Evolutionary conservation across 208 protist species (phyloP), one percentile per base, ranked within the genome.

Genomic region (Trypanosoma melophagium): DNA sequence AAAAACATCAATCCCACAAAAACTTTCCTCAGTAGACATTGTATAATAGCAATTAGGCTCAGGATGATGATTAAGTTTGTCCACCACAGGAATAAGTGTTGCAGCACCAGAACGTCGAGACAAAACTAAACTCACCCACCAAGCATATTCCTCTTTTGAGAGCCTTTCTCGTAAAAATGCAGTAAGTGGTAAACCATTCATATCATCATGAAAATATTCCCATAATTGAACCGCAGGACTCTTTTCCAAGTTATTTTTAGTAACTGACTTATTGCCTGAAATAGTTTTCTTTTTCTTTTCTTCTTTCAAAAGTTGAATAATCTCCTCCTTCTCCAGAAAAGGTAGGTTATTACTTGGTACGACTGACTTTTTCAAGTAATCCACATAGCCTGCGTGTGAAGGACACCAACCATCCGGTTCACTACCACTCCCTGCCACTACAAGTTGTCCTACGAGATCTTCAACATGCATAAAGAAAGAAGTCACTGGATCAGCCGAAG

Each of bases 21-120:
- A 74, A 38, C 65, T 79, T 22, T 71, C 70, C 53, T 76, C 77
- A 9, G 77, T 84, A 17, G 71, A 77, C 86, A 95, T 92, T 9
- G 86, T 91, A 74, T 89, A 92, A 75, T 87, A 84, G 69, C 80
- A 86, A 71, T 95, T 95, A 9, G 89, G 89, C 50, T 83, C 60
- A 16, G 82, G 78, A 56, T 74, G 69, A 74, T 95, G 89, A 74
- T 95, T 92, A 41, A 95, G 86, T 63, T 92, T 95, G 60, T 95
- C 89, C 22, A 92, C 57, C 44, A 95, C 70, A 12, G 89, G 89
- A 40, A 92, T 71, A 22, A 95, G 55, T n/a, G 73, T 88, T 16
- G 84, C 71, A 44, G 71, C 60, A 14, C 89, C 89, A 14, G 65
- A 41, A 44, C 89, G 89, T 49, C 88, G 83, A 7, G 86, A 78